Evolutionary conservation across 2,329 filamentous ascomycete genomes (phyloP).

Genomic region (Ceratocystis harringtonii): DNA sequence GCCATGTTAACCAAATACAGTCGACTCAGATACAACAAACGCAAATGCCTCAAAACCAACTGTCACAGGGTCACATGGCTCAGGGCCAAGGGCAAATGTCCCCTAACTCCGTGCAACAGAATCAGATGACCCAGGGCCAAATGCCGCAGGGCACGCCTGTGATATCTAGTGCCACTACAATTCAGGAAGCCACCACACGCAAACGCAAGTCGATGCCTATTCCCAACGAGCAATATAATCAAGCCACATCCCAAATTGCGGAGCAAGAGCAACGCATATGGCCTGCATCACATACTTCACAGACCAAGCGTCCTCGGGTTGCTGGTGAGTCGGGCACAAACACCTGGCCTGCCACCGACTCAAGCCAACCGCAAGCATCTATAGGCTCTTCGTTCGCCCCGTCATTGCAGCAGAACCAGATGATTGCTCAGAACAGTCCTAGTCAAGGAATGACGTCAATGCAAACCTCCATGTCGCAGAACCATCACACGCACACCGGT

Average conservation of each 20-base stretch:
- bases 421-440: conserved; percentile 13
- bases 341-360: conserved; percentile 7
- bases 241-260: conserved; percentile 5
- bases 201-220: conserved; percentile 17
- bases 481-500: conserved; percentile 8
- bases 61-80: conserved; percentile 1
- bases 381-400: conserved; percentile 9
- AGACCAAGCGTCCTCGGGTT: conserved; percentile 15
- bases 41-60: conserved; percentile 2
- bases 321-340: conserved; percentile 7
- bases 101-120: not conserved
- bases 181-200: conserved; percentile 12
- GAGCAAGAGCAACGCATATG: conserved; percentile 12
- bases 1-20: conserved; percentile 9
- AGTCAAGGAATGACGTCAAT: conserved; percentile 5
- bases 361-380: conserved; percentile 9
- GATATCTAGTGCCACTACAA: not conserved
- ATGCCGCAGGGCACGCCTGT: conserved; percentile 8
- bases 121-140: conserved; percentile 9
- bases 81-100: conserved; percentile 8
- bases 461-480: conserved; percentile 10
- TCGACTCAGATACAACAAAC: conserved; percentile 10
- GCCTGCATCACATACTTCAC: conserved; percentile 1
- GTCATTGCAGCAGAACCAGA: conserved; percentile 14
- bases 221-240: conserved; percentile 12